Percentiles rank a stretch among this genome's conserved stretches.
phyloP scores from a whole-genome alignment of 1,139 yeast genomes.

The Lodderomyces elongisporus region DNA sequence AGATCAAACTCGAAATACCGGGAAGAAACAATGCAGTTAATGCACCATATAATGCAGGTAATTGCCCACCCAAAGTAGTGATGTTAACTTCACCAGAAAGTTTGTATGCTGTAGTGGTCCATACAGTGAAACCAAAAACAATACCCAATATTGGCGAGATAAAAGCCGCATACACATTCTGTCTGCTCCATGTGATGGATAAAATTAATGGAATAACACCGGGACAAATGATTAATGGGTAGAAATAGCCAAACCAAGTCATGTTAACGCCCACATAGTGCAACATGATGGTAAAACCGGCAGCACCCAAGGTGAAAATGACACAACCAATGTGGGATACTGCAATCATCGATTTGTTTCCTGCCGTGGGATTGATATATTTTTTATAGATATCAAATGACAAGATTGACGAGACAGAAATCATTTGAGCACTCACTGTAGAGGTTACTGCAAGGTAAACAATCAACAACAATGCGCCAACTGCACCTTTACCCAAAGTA shows the following conservation, averaged over 20 bases:
- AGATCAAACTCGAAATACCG: conserved; percentile 21
- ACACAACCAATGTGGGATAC: conserved; percentile 27
- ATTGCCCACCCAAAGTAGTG: conserved; percentile 23
- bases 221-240: conserved; percentile 33
- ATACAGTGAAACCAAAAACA: conserved; percentile 19
- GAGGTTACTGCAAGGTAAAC: conserved; percentile 30
- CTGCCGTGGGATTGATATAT: conserved; percentile 23
- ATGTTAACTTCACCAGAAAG: conserved; percentile 23
- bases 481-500: conserved; percentile 23
- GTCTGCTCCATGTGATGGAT: conserved; percentile 31
- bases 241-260: conserved; percentile 35
- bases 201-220: conserved; percentile 30
- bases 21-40: conserved; percentile 30
- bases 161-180: conserved; percentile 24
- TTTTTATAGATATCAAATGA: conserved; percentile 29
- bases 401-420: conserved; percentile 26
- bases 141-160: conserved; percentile 24
- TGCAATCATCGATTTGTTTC: conserved; percentile 22
- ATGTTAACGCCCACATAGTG: conserved; percentile 28
- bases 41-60: conserved; percentile 30
- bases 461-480: conserved; percentile 25
- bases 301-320: conserved; percentile 25
- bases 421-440: conserved; percentile 29
- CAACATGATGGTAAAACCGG: conserved; percentile 27
- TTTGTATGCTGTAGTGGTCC: conserved; percentile 24